Conservation (phyloP, 305 asterid species). For the Fraxinus velutina region DNA sequence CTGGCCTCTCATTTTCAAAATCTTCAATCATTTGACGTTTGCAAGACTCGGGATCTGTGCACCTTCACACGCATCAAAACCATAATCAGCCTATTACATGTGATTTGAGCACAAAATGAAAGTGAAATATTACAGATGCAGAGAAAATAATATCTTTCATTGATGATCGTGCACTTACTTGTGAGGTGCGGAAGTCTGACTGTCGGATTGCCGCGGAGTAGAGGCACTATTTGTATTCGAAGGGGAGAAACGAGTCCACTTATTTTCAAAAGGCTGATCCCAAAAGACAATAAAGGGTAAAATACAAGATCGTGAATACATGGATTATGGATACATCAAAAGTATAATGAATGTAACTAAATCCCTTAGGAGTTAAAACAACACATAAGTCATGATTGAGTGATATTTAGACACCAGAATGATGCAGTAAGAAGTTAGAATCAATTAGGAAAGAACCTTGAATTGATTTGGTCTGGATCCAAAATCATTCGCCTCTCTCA, state of each 20-base stretch:
- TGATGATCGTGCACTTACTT: slow-evolving; percentile 40
- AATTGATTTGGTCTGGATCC: slow-evolving; percentile 57
- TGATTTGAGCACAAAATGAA: slow-evolving; percentile 10
- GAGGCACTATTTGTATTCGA: slow-evolving; percentile 37
- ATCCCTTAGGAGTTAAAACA: background rate
- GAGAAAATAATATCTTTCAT: slow-evolving; percentile 3
- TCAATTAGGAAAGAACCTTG: slow-evolving; percentile 50
- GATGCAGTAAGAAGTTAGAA: slow-evolving; percentile 7
- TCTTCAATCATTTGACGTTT: slow-evolving; percentile 62
- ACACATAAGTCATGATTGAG: background rate
- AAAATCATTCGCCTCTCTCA: slow-evolving; percentile 46
- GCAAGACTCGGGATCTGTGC: slow-evolving; percentile 82
- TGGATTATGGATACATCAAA: background rate
- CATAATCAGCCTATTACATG: slow-evolving; percentile 24
- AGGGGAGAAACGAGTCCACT: slow-evolving; percentile 63
- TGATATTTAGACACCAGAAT: background rate
- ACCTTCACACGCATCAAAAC: slow-evolving; percentile 52
- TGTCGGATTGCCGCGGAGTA: slow-evolving; percentile 48
- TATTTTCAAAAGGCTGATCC: slow-evolving; percentile 75
- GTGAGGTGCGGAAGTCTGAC: slow-evolving; percentile 63
- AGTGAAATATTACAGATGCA: slow-evolving; percentile 15
- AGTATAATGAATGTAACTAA: background rate
- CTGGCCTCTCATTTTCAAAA: slow-evolving; percentile 68
- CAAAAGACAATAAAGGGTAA: slow-evolving; percentile 18
- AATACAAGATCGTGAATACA: slow-evolving; percentile 19